phyloP scores from a whole-genome alignment of 164 flowering plant genomes.

The Tetrastigma voinierianum region DNA sequence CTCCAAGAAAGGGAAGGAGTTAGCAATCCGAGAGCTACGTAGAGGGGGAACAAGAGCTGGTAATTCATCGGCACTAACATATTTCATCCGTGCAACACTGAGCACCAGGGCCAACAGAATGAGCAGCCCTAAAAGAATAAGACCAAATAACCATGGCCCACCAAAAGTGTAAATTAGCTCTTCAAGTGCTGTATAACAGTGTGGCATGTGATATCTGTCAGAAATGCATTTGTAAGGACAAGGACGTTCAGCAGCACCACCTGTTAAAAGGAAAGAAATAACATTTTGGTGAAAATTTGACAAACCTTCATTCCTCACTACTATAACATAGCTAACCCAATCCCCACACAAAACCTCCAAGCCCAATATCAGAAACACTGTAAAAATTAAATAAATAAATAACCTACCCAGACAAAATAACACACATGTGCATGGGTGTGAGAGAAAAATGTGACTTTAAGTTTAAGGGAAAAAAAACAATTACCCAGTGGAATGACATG shows the following conservation, averaged over 20 bases:
- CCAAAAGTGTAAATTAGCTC: slow-evolving; percentile 93
- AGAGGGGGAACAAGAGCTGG: slow-evolving; percentile 64
- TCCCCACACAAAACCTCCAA: neutral
- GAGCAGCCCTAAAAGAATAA: slow-evolving; percentile 73
- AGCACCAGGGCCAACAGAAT: slow-evolving; percentile 82
- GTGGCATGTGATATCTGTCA: slow-evolving; percentile 91
- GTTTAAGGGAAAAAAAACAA: too few relatives aligned
- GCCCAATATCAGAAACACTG: neutral
- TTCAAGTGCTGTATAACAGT: slow-evolving; percentile 89
- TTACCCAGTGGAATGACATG: too few relatives aligned
- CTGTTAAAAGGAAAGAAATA: slow-evolving; percentile 35
- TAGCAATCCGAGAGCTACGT: slow-evolving; percentile 77
- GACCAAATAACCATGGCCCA: slow-evolving; percentile 94
- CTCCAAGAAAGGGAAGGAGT: slow-evolving; percentile 91
- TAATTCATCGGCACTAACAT: slow-evolving; percentile 70
- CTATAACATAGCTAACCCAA: neutral
- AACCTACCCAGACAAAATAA: too few relatives aligned
- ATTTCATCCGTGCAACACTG: slow-evolving; percentile 91
- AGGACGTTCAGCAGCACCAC: slow-evolving; percentile 81
- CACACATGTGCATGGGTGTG: too few relatives aligned
- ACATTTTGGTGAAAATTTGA: slow-evolving; percentile 3
- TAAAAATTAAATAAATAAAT: neutral
- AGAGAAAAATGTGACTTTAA: too few relatives aligned
- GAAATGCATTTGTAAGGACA: slow-evolving; percentile 93
- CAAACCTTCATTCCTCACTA: neutral